phyloP scores from a whole-genome alignment of 768 basidiomycete genomes.

The Tephrocybe sp. region DNA sequence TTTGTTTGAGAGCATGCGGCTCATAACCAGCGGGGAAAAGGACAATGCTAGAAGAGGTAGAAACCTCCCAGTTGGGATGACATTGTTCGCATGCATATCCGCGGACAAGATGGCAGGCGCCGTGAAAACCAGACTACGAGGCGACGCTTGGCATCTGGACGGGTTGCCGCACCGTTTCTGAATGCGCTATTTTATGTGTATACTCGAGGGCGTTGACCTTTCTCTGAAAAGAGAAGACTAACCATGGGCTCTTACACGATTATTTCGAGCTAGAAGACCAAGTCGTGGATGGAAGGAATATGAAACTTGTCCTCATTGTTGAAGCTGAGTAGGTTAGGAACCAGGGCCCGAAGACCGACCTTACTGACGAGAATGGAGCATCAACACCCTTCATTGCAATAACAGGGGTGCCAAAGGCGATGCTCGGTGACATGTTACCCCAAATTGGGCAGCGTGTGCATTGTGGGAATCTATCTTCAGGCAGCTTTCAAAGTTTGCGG shows the following conservation, averaged over 20 bases:
- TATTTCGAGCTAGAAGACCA: no score
- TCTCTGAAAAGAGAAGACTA: no score
- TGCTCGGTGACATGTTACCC: not conserved
- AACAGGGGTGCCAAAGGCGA: slow-evolving; percentile 6
- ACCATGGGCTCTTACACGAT: no score
- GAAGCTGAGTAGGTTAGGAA: not conserved
- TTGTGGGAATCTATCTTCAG: slow-evolving; percentile 2
- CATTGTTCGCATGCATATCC: slow-evolving; percentile 2
- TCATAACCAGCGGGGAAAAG: not conserved
- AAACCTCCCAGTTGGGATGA: not conserved
- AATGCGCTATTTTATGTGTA: not conserved
- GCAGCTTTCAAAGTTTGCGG: slow-evolving; percentile 2
- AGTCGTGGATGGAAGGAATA: not conserved
- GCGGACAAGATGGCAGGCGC: not conserved
- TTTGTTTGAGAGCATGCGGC: slow-evolving; percentile 6
- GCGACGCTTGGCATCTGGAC: not conserved
- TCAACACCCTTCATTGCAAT: not conserved
- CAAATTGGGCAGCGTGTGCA: slow-evolving; percentile 3
- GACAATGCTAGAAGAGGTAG: slow-evolving; percentile 2
- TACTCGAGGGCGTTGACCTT: no score
- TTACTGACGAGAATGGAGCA: not conserved
- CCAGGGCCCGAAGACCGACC: not conserved
- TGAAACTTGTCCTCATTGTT: slow-evolving; percentile 7
- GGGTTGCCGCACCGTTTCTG: not conserved
- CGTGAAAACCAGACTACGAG: not conserved